Evolutionary conservation across 192 early-diverging fungal species (phyloP), one percentile per base, ranked within the genome.

Genomic region (Coemansia sp.): DNA sequence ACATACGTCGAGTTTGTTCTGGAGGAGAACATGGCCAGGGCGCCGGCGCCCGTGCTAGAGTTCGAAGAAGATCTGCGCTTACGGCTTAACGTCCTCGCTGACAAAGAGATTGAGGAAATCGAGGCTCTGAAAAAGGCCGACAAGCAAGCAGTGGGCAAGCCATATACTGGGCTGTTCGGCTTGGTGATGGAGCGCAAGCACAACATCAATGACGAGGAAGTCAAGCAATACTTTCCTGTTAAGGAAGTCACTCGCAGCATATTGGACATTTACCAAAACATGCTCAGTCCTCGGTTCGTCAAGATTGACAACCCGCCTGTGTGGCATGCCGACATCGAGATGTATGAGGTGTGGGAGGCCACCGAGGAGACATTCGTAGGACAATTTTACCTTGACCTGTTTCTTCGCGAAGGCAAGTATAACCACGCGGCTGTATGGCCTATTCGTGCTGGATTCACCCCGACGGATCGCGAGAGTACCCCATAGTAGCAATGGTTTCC

Each of bases 21-120:
- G 19, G 91, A 94, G 65, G 84, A 86, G 48, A 90, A 90, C 59
- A 95, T 95, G 94, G 92, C 94, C 57, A 92, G 94, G 74, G 77
- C 73, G 3, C 87, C 90, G 2, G 76, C 85, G 57, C 77, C 64
- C 1, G 93, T 92, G 14, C 50, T 86, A 25, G 78, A 85, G 65
- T 94, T 95, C 75, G 82, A 94, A 67, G 58, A 82, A 4, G 86
- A 88, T 19, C 80, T 95, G 67, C 79, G 80, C 32, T 38, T 53
- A n/a, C 76, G 84, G 14, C 86, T 95, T 25, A 69, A 80, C 21
- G 75, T 72, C 9, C 85, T 91, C 12, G 87, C 80, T 25, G 62
- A 89, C 36, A 71, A 69, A 9, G 93, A 95, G 75, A 66, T 92
- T 19, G 68, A 77, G 11, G 76, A 74, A 46, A 71, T 94, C 27